Evolutionary conservation across 2,329 filamentous ascomycete genomes (phyloP).

Genomic region (Botrytis squamosa): DNA sequence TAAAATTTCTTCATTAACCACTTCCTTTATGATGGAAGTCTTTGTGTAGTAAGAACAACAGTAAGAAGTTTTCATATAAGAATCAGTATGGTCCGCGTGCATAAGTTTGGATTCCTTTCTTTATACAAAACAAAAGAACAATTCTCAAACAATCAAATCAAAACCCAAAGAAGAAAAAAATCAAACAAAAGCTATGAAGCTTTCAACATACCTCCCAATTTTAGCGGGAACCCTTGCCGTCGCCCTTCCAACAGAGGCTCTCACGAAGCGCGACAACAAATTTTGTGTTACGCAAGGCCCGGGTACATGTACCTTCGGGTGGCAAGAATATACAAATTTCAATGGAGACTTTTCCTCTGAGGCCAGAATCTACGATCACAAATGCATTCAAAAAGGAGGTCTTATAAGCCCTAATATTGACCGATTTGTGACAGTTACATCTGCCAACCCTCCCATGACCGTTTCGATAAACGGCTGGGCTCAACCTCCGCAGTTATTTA

Average conservation of each 20-base stretch:
- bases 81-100: background rate
- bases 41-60: background rate
- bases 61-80: background rate
- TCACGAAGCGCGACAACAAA: background rate
- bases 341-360: background rate
- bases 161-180: background rate
- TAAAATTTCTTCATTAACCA: background rate
- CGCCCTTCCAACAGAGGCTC: background rate
- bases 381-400: constrained; percentile 39
- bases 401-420: background rate
- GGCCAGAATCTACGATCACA: background rate
- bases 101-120: no score
- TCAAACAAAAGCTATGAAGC: background rate
- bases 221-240: background rate
- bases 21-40: background rate
- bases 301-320: background rate
- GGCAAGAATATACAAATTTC: background rate
- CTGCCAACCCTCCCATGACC: background rate
- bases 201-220: background rate
- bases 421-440: background rate
- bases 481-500: background rate
- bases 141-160: background rate
- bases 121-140: background rate
- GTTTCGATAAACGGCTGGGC: constrained; percentile 10
- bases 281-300: background rate